A percentile compares a stretch with the other conserved stretches of the same genome.
Evolutionary conservation across 192 early-diverging fungal genomes (phyloP).

Genomic region (Backusella westeae): DNA sequence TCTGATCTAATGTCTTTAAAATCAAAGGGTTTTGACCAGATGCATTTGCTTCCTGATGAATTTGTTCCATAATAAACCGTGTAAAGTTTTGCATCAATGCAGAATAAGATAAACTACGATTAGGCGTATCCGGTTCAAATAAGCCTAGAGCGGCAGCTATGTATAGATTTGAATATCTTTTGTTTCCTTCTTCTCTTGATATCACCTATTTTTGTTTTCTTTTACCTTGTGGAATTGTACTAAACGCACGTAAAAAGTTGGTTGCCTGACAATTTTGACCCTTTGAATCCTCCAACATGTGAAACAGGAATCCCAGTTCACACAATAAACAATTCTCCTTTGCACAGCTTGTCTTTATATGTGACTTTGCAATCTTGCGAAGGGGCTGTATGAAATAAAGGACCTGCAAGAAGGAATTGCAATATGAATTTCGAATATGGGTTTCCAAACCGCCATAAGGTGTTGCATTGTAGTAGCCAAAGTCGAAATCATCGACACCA

Average conservation of each 20-base stretch:
- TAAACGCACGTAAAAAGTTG: slow-evolving; percentile 85
- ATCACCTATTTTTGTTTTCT: neutral
- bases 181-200: neutral
- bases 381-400: slow-evolving; percentile 71
- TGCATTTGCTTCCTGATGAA: slow-evolving; percentile 68
- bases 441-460: slow-evolving; percentile 88
- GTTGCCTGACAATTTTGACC: slow-evolving; percentile 95
- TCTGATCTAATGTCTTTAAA: slow-evolving; percentile 17
- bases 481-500: slow-evolving; percentile 99
- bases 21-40: slow-evolving; percentile 32
- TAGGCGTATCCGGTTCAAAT: slow-evolving; percentile 80
- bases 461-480: slow-evolving; percentile 94
- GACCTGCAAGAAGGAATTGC: slow-evolving; percentile 87
- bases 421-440: slow-evolving; percentile 85
- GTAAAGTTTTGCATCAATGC: slow-evolving; percentile 83
- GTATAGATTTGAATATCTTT: neutral
- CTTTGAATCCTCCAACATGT: slow-evolving; percentile 86
- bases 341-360: slow-evolving; percentile 65
- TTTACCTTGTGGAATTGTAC: slow-evolving; percentile 78
- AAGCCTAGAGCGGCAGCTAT: slow-evolving; percentile 80
- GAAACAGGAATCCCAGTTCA: slow-evolving; percentile 91
- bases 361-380: slow-evolving; percentile 67
- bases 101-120: slow-evolving; percentile 57
- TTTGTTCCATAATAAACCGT: slow-evolving; percentile 91
- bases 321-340: slow-evolving; percentile 84